Percentiles rank a stretch among this genome's conserved stretches.
Evolutionary conservation across 257 asterid species (phyloP).

Genomic region (Oldenlandia corymbosa): DNA sequence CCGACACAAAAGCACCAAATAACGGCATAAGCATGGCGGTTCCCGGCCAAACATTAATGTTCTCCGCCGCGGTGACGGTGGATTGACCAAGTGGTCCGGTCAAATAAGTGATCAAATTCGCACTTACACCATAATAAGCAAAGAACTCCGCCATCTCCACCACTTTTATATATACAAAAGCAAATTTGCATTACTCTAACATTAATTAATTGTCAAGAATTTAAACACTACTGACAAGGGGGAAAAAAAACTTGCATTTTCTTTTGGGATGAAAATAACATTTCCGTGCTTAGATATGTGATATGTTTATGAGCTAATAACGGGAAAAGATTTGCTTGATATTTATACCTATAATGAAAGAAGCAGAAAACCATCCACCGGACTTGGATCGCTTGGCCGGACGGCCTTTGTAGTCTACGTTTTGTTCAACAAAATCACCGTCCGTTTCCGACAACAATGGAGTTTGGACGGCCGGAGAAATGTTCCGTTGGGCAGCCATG

Average conservation of each 20-base stretch:
- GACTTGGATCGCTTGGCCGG: conserved; percentile 11
- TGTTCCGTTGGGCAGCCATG: too few relatives aligned
- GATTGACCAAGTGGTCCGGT: conserved; percentile 24
- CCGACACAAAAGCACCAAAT: conserved; percentile 25
- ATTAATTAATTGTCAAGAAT: too few relatives aligned
- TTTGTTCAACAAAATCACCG: conserved; percentile 11
- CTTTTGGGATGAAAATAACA: too few relatives aligned
- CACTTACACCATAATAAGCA: conserved; percentile 21
- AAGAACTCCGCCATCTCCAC: conserved; percentile 31
- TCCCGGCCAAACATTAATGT: conserved; percentile 26
- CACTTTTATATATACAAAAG: neutral
- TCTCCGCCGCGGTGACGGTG: conserved; percentile 23
- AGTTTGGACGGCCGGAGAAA: conserved; percentile 1
- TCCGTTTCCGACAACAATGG: neutral
- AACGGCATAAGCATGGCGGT: conserved; percentile 19
- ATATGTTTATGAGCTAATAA: too few relatives aligned
- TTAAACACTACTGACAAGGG: too few relatives aligned
- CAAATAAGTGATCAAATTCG: conserved; percentile 23
- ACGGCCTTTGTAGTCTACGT: conserved; percentile 17
- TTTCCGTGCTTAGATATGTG: too few relatives aligned
- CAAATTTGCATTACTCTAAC: too few relatives aligned
- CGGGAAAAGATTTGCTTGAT: too few relatives aligned
- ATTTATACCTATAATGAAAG: too few relatives aligned
- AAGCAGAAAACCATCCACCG: conserved; percentile 18
- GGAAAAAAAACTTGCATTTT: too few relatives aligned